Evolutionary conservation across 768 basidiomycete species (phyloP).

Genomic region (Termitomyces sp.): DNA sequence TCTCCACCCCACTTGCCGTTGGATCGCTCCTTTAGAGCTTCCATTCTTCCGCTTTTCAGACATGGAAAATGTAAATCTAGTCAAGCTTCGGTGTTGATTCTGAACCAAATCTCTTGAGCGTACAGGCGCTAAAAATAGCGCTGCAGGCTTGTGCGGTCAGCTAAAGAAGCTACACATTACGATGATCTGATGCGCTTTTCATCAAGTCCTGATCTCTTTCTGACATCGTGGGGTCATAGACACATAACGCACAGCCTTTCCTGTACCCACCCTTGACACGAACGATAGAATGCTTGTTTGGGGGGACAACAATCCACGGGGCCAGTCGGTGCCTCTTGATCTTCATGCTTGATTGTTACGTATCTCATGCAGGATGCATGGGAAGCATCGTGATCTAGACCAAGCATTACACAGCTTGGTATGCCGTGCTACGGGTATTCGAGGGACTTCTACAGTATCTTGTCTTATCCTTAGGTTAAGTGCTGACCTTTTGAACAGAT

Average conservation of each 20-base stretch:
- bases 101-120: slow-evolving; percentile 2
- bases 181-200: slow-evolving; percentile 35
- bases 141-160: slow-evolving; percentile 40
- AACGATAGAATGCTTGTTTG: slow-evolving; percentile 30
- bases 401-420: too few species aligned
- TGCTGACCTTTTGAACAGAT: neutral
- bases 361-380: too few species aligned
- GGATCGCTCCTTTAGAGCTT: too few species aligned
- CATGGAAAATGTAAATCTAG: too few species aligned
- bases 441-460: too few species aligned
- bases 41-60: neutral
- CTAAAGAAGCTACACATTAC: slow-evolving; percentile 60
- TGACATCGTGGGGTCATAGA: neutral
- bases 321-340: slow-evolving; percentile 47
- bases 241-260: neutral
- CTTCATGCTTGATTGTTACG: neutral
- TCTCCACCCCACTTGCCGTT: neutral
- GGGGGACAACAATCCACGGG: slow-evolving; percentile 62
- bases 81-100: neutral
- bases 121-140: neutral
- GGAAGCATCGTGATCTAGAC: too few species aligned
- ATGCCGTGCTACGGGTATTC: too few species aligned
- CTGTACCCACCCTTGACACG: neutral
- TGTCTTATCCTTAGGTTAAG: neutral
- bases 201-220: neutral